A percentile compares a stretch with the other conserved stretches of the same genome.
phyloP scores from a whole-genome alignment of 2,329 filamentous ascomycete genomes.

The Plectosphaerella plurivora region DNA sequence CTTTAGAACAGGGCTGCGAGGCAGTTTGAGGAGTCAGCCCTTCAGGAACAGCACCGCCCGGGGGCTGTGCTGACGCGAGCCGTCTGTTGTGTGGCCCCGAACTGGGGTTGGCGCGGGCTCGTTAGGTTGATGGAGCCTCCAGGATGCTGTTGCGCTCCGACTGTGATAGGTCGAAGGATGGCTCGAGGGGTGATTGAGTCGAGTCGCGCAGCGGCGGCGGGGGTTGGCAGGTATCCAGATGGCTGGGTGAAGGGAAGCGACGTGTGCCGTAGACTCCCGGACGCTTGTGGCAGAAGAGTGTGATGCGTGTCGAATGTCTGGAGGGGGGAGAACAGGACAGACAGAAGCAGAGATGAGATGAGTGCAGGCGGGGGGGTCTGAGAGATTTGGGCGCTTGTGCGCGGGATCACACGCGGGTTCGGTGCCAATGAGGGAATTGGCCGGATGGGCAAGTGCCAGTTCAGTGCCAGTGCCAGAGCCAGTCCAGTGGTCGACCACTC shows the following conservation, averaged over 20 bases:
- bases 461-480: too few relatives aligned
- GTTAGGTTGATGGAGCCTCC: conserved; percentile 1
- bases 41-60: conserved; percentile 31
- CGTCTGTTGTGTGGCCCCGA: conserved; percentile 13
- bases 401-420: background rate
- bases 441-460: background rate
- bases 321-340: background rate
- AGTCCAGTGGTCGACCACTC: too few relatives aligned
- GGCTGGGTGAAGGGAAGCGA: background rate
- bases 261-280: background rate
- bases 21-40: conserved; percentile 42
- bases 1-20: conserved; percentile 30
- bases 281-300: conserved; percentile 3
- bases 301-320: conserved; percentile 3
- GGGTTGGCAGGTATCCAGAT: too few relatives aligned
- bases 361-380: background rate
- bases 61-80: conserved; percentile 36
- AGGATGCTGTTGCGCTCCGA: background rate
- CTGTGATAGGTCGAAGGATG: conserved; percentile 2
- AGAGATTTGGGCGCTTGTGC: background rate
- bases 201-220: background rate
- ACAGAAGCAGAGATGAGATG: background rate
- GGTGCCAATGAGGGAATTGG: background rate
- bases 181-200: background rate
- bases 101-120: conserved; percentile 9